phyloP scores from a whole-genome alignment of 495 filamentous ascomycete genomes.

The Patellaria atrata region DNA sequence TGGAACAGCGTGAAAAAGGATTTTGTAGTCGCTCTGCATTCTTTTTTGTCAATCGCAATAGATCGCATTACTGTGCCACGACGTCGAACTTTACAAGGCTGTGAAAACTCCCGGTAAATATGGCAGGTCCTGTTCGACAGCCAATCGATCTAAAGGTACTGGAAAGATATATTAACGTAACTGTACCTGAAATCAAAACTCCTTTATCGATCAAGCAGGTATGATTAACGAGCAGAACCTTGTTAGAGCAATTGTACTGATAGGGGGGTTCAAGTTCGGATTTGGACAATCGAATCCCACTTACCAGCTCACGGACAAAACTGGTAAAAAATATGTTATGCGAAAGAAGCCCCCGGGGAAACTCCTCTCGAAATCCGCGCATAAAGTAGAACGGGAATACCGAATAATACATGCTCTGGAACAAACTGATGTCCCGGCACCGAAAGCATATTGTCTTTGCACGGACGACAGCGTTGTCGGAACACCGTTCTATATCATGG shows the following conservation, averaged over 20 bases:
- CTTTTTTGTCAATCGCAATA: no score
- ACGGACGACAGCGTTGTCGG: constrained; percentile 59
- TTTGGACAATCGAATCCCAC: constrained; percentile 93
- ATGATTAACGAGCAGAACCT: constrained; percentile 13
- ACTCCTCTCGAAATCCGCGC: constrained; percentile 75
- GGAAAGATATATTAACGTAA: constrained; percentile 52
- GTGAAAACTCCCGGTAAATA: no score
- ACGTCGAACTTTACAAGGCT: no score
- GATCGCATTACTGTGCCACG: no score
- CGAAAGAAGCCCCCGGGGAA: constrained; percentile 87
- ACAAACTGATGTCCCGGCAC: constrained; percentile 63
- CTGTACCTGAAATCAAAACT: constrained; percentile 59
- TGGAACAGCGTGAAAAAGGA: no score
- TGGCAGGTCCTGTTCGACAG: constrained; percentile 76
- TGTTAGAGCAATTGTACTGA: constrained; percentile 2
- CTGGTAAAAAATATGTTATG: constrained; percentile 54
- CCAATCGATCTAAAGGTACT: constrained; percentile 63
- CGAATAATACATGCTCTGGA: constrained; percentile 69
- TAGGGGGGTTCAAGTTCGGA: constrained; percentile 46
- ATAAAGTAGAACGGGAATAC: constrained; percentile 86
- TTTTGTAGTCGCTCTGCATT: no score
- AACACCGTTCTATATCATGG: constrained; percentile 88
- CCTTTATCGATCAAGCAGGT: constrained; percentile 76
- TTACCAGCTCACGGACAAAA: constrained; percentile 58
- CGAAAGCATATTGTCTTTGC: constrained; percentile 69